phyloP scores from a whole-genome alignment of 768 basidiomycete species.

The Lentinula lateritia region DNA sequence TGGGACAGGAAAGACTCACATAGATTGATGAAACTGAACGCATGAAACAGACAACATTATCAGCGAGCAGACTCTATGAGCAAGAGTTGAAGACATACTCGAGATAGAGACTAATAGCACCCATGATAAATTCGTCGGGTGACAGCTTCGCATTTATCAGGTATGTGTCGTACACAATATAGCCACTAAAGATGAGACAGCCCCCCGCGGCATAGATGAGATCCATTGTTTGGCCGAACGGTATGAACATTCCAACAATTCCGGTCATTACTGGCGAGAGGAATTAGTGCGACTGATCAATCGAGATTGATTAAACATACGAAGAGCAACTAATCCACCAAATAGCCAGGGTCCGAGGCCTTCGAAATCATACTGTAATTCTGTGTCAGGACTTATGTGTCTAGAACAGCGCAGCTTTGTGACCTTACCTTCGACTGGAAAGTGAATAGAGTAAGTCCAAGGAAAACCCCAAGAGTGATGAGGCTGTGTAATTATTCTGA shows the following conservation, averaged over 20 bases:
- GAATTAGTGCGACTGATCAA: neutral
- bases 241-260: conserved; percentile 79
- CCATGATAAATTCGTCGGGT: conserved; percentile 92
- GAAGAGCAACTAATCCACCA: conserved; percentile 71
- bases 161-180: conserved; percentile 89
- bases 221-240: conserved; percentile 79
- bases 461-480: conserved; percentile 89
- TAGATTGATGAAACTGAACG: conserved; percentile 73
- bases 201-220: conserved; percentile 75
- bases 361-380: conserved; percentile 81
- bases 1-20: conserved; percentile 44
- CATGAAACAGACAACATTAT: conserved; percentile 10
- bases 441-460: conserved; percentile 92
- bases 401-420: neutral
- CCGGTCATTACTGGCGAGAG: conserved; percentile 62
- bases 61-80: conserved; percentile 9
- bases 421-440: conserved; percentile 78
- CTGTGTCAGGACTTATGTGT: conserved; percentile 1
- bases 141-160: conserved; percentile 82
- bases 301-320: conserved; percentile 33
- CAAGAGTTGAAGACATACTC: conserved; percentile 52
- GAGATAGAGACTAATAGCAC: conserved; percentile 87
- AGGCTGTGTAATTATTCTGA: conserved; percentile 37
- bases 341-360: conserved; percentile 91
- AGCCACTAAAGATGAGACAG: conserved; percentile 82